These are phyloP conservation scores for Salix brachista DNA, from an alignment of 345 rosid genomes.

Conservation along the genomic window DNA sequence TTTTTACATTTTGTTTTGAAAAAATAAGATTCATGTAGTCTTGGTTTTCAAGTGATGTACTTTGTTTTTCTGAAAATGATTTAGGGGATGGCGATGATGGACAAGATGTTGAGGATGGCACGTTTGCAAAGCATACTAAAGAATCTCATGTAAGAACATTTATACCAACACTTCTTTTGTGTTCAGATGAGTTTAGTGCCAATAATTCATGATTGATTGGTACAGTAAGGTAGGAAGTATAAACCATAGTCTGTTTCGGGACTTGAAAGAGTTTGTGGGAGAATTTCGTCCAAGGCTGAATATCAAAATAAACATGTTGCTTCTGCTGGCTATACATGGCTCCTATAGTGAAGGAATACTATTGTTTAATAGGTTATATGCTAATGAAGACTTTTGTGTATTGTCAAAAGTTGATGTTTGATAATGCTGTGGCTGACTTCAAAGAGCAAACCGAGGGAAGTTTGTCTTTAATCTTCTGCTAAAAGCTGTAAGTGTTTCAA, in stretches of 20 bases:
- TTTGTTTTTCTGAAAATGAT: constrained; percentile 12
- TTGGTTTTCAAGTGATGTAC: background rate
- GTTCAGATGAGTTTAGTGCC: background rate
- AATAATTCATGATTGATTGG: background rate
- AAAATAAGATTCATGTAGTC: background rate
- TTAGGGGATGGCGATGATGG: constrained; percentile 36
- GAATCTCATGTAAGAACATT: constrained; percentile 32
- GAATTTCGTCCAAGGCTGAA: background rate
- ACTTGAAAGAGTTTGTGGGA: background rate
- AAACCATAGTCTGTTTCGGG: background rate
- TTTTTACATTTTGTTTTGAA: too few relatives aligned
- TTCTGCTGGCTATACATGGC: background rate
- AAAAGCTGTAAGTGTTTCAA: background rate
- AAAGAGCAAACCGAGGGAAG: background rate
- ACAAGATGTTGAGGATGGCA: constrained; percentile 20
- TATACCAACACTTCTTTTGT: background rate
- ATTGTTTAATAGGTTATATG: background rate
- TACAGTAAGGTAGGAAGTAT: background rate
- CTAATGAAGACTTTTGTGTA: background rate
- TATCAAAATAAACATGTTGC: background rate
- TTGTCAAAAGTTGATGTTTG: background rate
- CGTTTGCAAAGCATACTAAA: constrained; percentile 28
- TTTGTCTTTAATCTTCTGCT: background rate
- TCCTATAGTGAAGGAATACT: background rate
- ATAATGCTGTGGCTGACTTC: background rate